Evolutionary conservation across 345 rosid species (phyloP), one percentile per base, ranked within the genome.

Genomic region (Laguncularia racemosa): DNA sequence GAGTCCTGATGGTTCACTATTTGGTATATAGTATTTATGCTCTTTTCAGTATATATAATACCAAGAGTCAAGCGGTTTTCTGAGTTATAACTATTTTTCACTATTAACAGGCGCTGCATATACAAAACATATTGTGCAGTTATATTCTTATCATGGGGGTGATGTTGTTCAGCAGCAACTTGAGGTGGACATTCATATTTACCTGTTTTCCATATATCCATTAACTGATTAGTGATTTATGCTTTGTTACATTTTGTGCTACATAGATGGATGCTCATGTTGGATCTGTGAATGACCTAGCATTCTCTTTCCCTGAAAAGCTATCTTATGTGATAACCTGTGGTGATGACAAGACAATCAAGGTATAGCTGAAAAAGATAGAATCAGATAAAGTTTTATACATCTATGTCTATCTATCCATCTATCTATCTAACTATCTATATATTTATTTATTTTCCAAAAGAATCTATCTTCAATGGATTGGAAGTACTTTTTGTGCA

Each of bases 271-370:
- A 89, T 56, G 81, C 86, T 67, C 97, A 86, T 68, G 63, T 74
- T 53, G 95, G 97, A 23, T 59, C 79, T 63, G 95, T 89, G 58
- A 86, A 84, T 67, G 91, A 89, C 73, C 67, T 89, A 65, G 91
- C 88, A 33, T 89, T 89, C 46, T 73, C 75, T 55, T 71, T 52
- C 56, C 84, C 86, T 38, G 51, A 57, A 50, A 74, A 74, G 69
- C 83, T 78, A 63, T 76, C 71, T 14, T 70, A 61, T 20, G 63
- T 84, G 19, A 73, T 89, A 62, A 89, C 97, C 48, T 86, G 97
- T 60, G 97, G 97, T 47, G 91, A 86, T 65, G 97, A 89, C 81
- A 71, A 72, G 84, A 71, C 72, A 68, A 71, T 89, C 61, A 84
- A 76, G 95, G 96, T 88, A 63, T 16, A 70, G 13, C 1, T 48